Conservation (phyloP, 768 basidiomycete species). For the Kwoniella sp. region DNA sequence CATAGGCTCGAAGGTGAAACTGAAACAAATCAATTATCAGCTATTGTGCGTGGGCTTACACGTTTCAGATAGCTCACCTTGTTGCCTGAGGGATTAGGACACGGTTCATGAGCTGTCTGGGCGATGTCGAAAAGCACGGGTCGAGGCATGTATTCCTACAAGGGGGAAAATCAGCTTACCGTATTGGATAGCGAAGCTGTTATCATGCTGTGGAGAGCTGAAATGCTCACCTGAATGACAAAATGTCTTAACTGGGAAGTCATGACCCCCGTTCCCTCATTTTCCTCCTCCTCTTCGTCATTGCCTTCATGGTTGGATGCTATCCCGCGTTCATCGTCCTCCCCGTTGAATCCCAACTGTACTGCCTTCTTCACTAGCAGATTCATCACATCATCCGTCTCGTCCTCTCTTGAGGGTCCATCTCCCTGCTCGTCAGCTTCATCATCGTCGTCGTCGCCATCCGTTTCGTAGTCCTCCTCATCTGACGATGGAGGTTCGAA, state of each 20-base stretch:
- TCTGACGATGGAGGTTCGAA: slow-evolving; percentile 65
- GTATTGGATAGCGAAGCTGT: neutral
- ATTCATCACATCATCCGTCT: slow-evolving; percentile 5
- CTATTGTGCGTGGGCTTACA: no score
- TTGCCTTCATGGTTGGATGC: slow-evolving; percentile 55
- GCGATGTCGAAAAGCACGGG: slow-evolving; percentile 77
- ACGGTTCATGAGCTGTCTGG: slow-evolving; percentile 52
- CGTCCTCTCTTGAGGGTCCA: neutral
- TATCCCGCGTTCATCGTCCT: slow-evolving; percentile 16
- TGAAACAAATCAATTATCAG: slow-evolving; percentile 54
- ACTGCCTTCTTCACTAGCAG: slow-evolving; percentile 28
- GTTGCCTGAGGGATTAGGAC: slow-evolving; percentile 50
- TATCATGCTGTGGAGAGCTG: no score
- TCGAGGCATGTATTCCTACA: slow-evolving; percentile 79
- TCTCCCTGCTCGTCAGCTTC: slow-evolving; percentile 6
- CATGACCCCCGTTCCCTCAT: slow-evolving; percentile 61
- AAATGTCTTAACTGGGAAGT: slow-evolving; percentile 92
- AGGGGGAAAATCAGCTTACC: neutral
- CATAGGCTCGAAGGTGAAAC: slow-evolving; percentile 92
- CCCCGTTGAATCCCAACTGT: slow-evolving; percentile 18
- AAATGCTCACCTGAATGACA: slow-evolving; percentile 76
- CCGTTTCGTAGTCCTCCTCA: slow-evolving; percentile 41
- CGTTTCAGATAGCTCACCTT: slow-evolving; percentile 44
- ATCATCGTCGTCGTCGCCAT: slow-evolving; percentile 22
- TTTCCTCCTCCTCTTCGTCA: slow-evolving; percentile 43